A percentile compares a stretch with the other conserved stretches of the same genome.
These are phyloP conservation scores for Pugionium dolabratum DNA, from an alignment of 345 rosid species.

Conservation along the genomic window DNA sequence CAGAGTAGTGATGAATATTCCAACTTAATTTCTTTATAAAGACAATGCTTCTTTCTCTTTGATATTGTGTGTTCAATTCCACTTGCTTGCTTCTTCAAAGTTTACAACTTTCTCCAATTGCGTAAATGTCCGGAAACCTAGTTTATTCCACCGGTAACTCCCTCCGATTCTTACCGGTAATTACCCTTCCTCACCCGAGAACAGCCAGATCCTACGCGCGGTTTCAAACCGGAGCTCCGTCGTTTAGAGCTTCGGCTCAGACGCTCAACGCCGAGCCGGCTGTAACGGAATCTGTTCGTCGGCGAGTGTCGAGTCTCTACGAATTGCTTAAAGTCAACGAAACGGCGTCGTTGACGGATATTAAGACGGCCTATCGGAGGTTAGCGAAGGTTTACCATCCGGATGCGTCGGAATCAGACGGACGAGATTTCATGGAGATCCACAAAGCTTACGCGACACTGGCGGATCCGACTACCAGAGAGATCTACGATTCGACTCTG, in stretches of 20 bases:
- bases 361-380: constrained; percentile 66
- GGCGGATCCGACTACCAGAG: constrained; percentile 73
- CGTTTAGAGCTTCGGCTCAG: constrained; percentile 28
- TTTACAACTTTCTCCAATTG: not conserved
- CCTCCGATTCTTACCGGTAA: constrained; percentile 24
- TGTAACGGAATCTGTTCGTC: constrained; percentile 32
- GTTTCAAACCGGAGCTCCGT: constrained; percentile 38
- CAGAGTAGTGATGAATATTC: too few relatives aligned
- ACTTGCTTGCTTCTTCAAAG: too few relatives aligned
- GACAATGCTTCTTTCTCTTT: too few relatives aligned
- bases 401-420: constrained; percentile 56
- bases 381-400: constrained; percentile 70
- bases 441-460: constrained; percentile 71
- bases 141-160: constrained; percentile 19
- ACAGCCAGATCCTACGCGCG: constrained; percentile 23
- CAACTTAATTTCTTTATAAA: too few relatives aligned
- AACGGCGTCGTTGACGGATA: constrained; percentile 61
- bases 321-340: constrained; percentile 55
- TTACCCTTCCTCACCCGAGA: constrained; percentile 14
- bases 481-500: constrained; percentile 63
- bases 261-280: constrained; percentile 39
- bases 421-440: constrained; percentile 65
- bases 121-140: constrained; percentile 36
- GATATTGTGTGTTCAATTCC: too few relatives aligned
- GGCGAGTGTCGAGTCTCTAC: constrained; percentile 49